These are phyloP conservation scores for Gossypium stocksii DNA, from an alignment of 345 rosid genomes.

Conservation along the genomic window DNA sequence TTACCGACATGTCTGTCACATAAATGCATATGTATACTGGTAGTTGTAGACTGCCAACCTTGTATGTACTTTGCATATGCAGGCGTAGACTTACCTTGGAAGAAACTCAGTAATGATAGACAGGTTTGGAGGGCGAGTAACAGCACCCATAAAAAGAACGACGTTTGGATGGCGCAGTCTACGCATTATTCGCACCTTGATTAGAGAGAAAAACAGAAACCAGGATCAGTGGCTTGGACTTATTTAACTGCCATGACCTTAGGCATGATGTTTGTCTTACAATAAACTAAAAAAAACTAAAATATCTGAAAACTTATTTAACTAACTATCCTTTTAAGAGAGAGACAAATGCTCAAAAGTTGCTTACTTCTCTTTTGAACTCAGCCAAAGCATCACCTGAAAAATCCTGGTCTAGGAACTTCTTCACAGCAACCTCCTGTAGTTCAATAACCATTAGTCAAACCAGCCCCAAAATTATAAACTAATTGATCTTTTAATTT, in stretches of 20 bases:
- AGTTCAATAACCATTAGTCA: conserved; percentile 25
- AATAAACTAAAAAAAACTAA: background rate
- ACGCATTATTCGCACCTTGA: conserved; percentile 93
- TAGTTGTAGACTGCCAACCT: conserved; percentile 1
- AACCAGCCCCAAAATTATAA: conserved; percentile 21
- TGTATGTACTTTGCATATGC: conserved; percentile 1
- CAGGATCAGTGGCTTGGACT: conserved; percentile 7
- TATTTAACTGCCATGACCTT: background rate
- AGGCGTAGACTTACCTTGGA: conserved; percentile 61
- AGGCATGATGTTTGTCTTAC: conserved; percentile 5
- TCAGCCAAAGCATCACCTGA: conserved; percentile 96
- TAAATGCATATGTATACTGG: background rate
- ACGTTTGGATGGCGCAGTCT: conserved; percentile 99
- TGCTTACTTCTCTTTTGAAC: conserved; percentile 96
- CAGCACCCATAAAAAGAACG: conserved; percentile 96
- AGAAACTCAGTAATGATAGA: conserved; percentile 94
- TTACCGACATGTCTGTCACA: background rate
- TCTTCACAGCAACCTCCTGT: conserved; percentile 99
- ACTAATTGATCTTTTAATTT: background rate
- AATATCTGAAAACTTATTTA: background rate
- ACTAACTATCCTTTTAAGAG: background rate
- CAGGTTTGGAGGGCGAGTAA: conserved; percentile 96
- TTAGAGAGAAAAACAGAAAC: conserved; percentile 13
- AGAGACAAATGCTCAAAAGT: conserved; percentile 13
- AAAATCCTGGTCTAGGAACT: conserved; percentile 98